Conservation (phyloP, 1,139 yeast genomes). For the Diutina ranongensis region DNA sequence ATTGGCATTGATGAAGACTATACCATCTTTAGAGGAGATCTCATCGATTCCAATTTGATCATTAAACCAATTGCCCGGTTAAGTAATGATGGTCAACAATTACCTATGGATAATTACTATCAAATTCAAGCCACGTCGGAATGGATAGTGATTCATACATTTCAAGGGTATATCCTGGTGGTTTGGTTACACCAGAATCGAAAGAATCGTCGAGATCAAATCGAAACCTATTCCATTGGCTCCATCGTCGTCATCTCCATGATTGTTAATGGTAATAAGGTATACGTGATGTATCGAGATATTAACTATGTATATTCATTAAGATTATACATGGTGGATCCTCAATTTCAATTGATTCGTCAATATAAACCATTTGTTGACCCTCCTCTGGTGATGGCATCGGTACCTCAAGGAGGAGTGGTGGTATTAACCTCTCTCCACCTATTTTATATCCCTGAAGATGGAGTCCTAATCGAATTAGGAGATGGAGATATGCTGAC, state of each 20-base stretch:
- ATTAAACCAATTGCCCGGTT: not conserved
- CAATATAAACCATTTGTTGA: conserved; percentile 27
- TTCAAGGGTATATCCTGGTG: conserved; percentile 2
- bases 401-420: conserved; percentile 19
- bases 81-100: not conserved
- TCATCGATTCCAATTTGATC: not conserved
- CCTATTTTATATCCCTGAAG: conserved; percentile 23
- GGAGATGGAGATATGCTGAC: conserved; percentile 6
- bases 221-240: conserved; percentile 16
- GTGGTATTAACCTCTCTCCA: conserved; percentile 20
- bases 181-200: not conserved
- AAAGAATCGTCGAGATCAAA: not conserved
- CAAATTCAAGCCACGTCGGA: not conserved
- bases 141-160: not conserved
- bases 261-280: conserved; percentile 9
- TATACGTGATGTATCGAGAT: conserved; percentile 28
- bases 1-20: not conserved
- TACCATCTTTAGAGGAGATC: not conserved
- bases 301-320: conserved; percentile 22
- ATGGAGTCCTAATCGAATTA: conserved; percentile 10
- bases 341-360: conserved; percentile 10
- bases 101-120: not conserved
- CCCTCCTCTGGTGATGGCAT: conserved; percentile 21
- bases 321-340: conserved; percentile 18
- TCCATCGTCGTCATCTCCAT: conserved; percentile 19